Base-by-base conservation (phyloP, 257 asterid species). In the Nicotiana paniculata region DNA sequence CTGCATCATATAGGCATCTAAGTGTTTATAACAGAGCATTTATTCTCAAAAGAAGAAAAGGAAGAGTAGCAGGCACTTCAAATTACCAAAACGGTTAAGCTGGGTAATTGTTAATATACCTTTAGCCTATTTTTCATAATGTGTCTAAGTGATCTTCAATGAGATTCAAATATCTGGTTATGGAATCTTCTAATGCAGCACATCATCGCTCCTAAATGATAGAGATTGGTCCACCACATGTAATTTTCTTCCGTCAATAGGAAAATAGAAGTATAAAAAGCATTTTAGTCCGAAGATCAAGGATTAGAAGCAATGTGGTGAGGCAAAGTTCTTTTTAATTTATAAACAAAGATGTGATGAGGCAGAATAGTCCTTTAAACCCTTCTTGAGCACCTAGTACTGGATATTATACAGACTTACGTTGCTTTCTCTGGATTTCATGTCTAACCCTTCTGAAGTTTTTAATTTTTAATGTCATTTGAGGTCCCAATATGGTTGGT, bases 401-500 rank as follows among this genome's bases (percentile, higher is more conserved):
- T 48, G 37, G 16, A 74, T 74, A 24, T 48, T 48, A 48, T 48
- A 48, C 79, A 74, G 1, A 7, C 4, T 13, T 26, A 74, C 43
- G 13, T 74, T 26, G 79, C 39, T 55, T 48, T 24, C 62, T 48
- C 63, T 74, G 28, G 62, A 48, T 51, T 74, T 72, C 15, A 26
- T 18, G 26, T 74, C 61, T 8, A 48, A 53, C 18, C 8, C 51
- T 74, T 32, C 63, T 26, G 15, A 48, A 24, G 1, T 9, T 48
- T 48, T 8, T 3, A 26, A 74, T 51, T 6, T 48, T 75, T 51
- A 26, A 15, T 51, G 46, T 48, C 80, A 75, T 1, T 51, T 75
- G 64, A 75, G 80, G 64, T 74, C 26, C 63, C 63, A 51, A 75
- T 74, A 48, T 74, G 16, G 79, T 84, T 82, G 83, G 78, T 81